phyloP scores from a whole-genome alignment of 306 rosid genomes.

The Spatholobus suberectus region DNA sequence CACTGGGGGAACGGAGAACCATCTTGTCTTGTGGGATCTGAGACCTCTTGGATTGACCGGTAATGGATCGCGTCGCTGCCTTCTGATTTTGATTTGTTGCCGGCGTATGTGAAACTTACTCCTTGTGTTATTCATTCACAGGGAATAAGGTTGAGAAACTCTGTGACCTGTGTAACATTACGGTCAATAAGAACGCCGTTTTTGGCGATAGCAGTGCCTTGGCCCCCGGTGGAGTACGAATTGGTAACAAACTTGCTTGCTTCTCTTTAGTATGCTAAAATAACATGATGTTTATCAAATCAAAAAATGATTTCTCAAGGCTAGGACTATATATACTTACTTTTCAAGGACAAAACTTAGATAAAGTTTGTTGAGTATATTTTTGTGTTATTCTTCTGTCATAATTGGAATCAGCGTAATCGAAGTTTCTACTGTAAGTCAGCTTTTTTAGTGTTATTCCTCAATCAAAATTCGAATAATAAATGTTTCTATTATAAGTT shows the following conservation, averaged over 20 bases:
- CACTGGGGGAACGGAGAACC: constrained; percentile 96
- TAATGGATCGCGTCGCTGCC: constrained; percentile 6
- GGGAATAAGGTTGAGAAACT: constrained; percentile 99
- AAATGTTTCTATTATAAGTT: no score
- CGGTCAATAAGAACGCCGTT: constrained; percentile 94
- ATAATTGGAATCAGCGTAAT: neutral
- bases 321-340: neutral
- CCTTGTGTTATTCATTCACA: constrained; percentile 36
- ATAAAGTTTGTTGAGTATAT: neutral
- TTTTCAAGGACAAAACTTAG: neutral
- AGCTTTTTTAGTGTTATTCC: no score
- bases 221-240: constrained; percentile 97
- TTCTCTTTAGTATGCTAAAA: neutral
- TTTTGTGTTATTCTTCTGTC: neutral
- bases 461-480: no score
- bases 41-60: constrained; percentile 98
- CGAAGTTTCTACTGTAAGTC: no score
- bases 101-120: neutral
- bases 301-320: neutral
- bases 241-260: constrained; percentile 60
- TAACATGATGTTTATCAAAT: neutral
- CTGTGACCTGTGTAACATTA: constrained; percentile 90
- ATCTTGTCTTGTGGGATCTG: constrained; percentile 98
- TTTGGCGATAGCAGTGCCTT: constrained; percentile 99
- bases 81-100: neutral